phyloP scores from a whole-genome alignment of 192 early-diverging fungal species.

The Umbelopsis isabellina region DNA sequence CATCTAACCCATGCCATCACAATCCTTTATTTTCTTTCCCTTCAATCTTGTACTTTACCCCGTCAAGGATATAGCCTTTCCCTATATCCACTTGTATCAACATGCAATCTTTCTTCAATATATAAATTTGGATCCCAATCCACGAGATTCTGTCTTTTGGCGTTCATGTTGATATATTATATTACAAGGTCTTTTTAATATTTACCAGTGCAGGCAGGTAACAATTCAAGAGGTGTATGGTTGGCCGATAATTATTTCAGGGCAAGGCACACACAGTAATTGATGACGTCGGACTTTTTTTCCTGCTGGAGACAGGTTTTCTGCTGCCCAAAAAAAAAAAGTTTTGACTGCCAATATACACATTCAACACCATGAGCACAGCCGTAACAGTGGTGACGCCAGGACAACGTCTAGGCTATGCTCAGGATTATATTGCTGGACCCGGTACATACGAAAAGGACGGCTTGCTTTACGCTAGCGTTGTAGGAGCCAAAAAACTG shows the following conservation, averaged over 20 bases:
- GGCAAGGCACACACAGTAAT: not conserved
- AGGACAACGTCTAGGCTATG: constrained; percentile 75
- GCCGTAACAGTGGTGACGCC: constrained; percentile 63
- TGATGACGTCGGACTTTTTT: constrained; percentile 18
- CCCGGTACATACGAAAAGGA: constrained; percentile 72
- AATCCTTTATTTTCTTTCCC: too few relatives aligned
- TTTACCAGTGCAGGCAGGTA: too few relatives aligned
- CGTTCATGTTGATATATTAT: not conserved
- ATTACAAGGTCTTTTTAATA: too few relatives aligned
- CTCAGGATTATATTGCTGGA: constrained; percentile 68
- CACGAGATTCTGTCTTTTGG: not conserved
- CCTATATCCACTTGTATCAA: not conserved
- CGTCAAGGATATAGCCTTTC: not conserved
- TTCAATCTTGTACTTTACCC: constrained; percentile 14
- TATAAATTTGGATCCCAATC: not conserved
- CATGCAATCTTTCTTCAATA: not conserved
- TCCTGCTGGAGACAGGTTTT: not conserved
- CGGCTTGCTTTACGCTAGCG: constrained; percentile 70
- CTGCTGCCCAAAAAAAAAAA: too few relatives aligned
- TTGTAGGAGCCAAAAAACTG: constrained; percentile 49
- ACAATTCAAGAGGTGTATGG: too few relatives aligned
- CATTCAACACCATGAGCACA: not conserved
- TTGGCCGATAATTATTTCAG: not conserved
- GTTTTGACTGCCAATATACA: too few relatives aligned
- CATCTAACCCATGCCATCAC: not conserved